These are phyloP conservation scores for Melastoma candidum DNA, from an alignment of 441 rosid species.

Conservation along the genomic window DNA sequence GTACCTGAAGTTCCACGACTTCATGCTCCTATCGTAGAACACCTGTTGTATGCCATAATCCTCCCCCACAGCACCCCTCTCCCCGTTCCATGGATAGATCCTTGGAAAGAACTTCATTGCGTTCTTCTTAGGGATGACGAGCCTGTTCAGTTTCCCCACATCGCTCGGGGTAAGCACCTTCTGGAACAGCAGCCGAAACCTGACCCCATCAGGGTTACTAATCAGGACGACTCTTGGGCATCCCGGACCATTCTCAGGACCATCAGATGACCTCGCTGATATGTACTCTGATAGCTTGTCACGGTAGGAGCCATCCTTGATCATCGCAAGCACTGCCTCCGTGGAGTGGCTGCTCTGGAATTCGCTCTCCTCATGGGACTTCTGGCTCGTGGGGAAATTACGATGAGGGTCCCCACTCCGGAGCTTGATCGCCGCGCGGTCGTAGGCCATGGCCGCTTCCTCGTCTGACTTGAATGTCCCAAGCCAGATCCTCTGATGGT, in stretches of 20 bases:
- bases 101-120: conserved; percentile 53
- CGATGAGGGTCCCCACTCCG: conserved; percentile 29
- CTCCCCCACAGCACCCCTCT: neutral
- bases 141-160: conserved; percentile 79
- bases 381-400: conserved; percentile 26
- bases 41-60: conserved; percentile 18
- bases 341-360: conserved; percentile 31
- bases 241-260: conserved; percentile 12
- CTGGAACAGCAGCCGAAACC: conserved; percentile 42
- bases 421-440: conserved; percentile 51
- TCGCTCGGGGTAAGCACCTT: conserved; percentile 82
- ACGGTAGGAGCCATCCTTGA: conserved; percentile 40
- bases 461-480: conserved; percentile 50
- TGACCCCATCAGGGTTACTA: conserved; percentile 1
- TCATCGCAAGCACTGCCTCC: conserved; percentile 42
- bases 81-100: conserved; percentile 12
- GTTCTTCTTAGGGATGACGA: conserved; percentile 68
- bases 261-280: conserved; percentile 2
- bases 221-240: conserved; percentile 11
- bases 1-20: conserved; percentile 24
- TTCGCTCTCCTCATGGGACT: conserved; percentile 25
- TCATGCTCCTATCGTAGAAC: conserved; percentile 44
- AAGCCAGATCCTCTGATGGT: conserved; percentile 50
- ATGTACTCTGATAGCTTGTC: conserved; percentile 28
- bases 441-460: conserved; percentile 66